Percentiles rank a stretch among this genome's conserved stretches.
Evolutionary conservation across 177 flowering plant species (phyloP).

Genomic region (Tripterygium wilfordii): DNA sequence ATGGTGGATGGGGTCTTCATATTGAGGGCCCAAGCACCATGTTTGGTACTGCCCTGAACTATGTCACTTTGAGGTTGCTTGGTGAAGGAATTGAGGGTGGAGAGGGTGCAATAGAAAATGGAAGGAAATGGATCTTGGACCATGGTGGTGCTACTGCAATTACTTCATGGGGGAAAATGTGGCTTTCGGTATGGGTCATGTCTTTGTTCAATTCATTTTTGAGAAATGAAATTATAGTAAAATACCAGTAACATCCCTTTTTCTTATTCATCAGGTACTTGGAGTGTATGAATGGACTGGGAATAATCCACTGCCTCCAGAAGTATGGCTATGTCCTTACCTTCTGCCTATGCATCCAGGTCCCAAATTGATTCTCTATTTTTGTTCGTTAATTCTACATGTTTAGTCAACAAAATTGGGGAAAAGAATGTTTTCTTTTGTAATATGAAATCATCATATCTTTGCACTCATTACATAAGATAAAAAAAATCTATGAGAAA

Average conservation of each 20-base stretch:
- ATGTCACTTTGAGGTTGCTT: slow-evolving; percentile 31
- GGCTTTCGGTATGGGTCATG: slow-evolving; percentile 30
- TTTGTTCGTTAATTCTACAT: too few species aligned
- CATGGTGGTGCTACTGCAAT: slow-evolving; percentile 32
- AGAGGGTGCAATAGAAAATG: slow-evolving; percentile 22
- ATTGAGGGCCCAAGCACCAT: slow-evolving; percentile 43
- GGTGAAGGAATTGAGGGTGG: slow-evolving; percentile 29
- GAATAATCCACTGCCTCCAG: slow-evolving; percentile 34
- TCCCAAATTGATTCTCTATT: slow-evolving; percentile 1
- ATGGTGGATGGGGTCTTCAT: slow-evolving; percentile 44
- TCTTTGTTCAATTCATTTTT: slow-evolving; percentile 6
- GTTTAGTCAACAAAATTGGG: not conserved
- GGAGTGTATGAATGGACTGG: slow-evolving; percentile 50
- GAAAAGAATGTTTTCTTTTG: too few species aligned
- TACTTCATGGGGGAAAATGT: slow-evolving; percentile 55
- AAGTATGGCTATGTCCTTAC: slow-evolving; percentile 21
- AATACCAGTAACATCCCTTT: too few species aligned
- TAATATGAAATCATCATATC: too few species aligned
- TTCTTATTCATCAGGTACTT: slow-evolving; percentile 24
- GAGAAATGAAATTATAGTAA: too few species aligned
- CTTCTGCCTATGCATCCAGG: slow-evolving; percentile 48
- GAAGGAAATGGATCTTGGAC: slow-evolving; percentile 34
- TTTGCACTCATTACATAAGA: too few species aligned
- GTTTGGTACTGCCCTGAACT: slow-evolving; percentile 33
- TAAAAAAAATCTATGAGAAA: too few species aligned